phyloP scores from a whole-genome alignment of 805 yeast genomes.

The Candida incommunis region DNA sequence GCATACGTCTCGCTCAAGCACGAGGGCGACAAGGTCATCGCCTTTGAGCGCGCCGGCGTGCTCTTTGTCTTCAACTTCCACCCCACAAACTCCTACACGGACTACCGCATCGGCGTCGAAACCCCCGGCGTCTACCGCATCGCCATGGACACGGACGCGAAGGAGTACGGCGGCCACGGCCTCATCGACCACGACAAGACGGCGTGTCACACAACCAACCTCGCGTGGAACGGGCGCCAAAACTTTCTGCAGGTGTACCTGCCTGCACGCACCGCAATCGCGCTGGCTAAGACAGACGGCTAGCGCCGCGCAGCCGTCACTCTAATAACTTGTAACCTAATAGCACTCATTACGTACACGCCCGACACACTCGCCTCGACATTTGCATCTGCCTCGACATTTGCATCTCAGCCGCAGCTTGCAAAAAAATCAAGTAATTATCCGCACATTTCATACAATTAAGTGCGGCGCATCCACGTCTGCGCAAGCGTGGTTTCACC shows the following conservation, averaged over 20 bases:
- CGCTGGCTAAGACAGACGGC: too few species aligned
- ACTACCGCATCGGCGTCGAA: constrained; percentile 85
- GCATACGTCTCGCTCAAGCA: constrained; percentile 83
- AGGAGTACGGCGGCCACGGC: constrained; percentile 66
- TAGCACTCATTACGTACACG: too few species aligned
- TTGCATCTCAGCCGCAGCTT: too few species aligned
- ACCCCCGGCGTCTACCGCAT: constrained; percentile 60
- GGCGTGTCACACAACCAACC: constrained; percentile 54
- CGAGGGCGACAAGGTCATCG: constrained; percentile 79
- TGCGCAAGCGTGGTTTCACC: too few species aligned
- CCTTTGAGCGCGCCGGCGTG: constrained; percentile 75
- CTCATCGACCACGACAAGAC: constrained; percentile 43
- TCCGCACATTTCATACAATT: too few species aligned
- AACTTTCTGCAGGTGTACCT: constrained; percentile 66
- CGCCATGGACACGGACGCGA: constrained; percentile 60
- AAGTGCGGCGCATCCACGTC: too few species aligned
- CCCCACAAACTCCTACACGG: constrained; percentile 68
- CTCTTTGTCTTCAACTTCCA: constrained; percentile 84
- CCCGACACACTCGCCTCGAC: too few species aligned
- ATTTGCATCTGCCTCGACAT: too few species aligned
- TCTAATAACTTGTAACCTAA: too few species aligned
- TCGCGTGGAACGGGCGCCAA: constrained; percentile 66
- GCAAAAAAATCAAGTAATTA: too few species aligned
- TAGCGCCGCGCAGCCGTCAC: too few species aligned
- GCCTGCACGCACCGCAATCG: constrained; percentile 64